A percentile compares a stretch with the other conserved stretches of the same genome.
phyloP scores from a whole-genome alignment of 1,284 basidiomycete genomes.

The Moesziomyces sp. region DNA sequence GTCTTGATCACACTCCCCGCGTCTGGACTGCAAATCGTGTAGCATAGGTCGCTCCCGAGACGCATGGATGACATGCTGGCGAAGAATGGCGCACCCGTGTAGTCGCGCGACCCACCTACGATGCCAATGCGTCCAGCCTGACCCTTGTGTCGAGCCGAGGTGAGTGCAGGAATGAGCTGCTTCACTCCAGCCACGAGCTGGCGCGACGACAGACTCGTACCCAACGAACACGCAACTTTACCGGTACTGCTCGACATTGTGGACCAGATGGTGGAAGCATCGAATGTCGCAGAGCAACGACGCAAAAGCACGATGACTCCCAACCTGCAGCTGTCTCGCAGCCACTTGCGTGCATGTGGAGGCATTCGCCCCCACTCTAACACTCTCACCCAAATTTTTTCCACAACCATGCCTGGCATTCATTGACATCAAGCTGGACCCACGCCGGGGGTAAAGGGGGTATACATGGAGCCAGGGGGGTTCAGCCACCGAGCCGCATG shows the following conservation, averaged over 20 bases:
- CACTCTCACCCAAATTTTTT: no score
- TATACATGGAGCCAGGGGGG: neutral
- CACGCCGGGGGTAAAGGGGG: neutral
- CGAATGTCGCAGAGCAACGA: no score
- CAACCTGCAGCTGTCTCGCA: no score
- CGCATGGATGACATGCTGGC: constrained; percentile 57
- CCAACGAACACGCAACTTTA: neutral
- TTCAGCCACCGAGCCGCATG: constrained; percentile 24
- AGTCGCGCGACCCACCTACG: constrained; percentile 90
- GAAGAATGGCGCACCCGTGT: constrained; percentile 93
- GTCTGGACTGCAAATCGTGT: constrained; percentile 91
- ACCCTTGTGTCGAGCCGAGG: constrained; percentile 89
- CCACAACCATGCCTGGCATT: no score
- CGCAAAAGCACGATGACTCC: no score
- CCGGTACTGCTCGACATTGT: no score
- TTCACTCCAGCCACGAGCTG: constrained; percentile 70
- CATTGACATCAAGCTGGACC: no score
- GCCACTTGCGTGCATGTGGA: no score
- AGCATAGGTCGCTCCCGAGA: constrained; percentile 86
- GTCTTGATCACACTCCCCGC: constrained; percentile 93
- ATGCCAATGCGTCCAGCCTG: constrained; percentile 96
- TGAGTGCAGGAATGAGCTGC: constrained; percentile 83
- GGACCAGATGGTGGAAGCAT: no score
- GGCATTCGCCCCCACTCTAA: no score
- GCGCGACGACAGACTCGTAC: neutral